phyloP scores from a whole-genome alignment of 2,329 filamentous ascomycete species.

The Neocatenulostroma microsporum region DNA sequence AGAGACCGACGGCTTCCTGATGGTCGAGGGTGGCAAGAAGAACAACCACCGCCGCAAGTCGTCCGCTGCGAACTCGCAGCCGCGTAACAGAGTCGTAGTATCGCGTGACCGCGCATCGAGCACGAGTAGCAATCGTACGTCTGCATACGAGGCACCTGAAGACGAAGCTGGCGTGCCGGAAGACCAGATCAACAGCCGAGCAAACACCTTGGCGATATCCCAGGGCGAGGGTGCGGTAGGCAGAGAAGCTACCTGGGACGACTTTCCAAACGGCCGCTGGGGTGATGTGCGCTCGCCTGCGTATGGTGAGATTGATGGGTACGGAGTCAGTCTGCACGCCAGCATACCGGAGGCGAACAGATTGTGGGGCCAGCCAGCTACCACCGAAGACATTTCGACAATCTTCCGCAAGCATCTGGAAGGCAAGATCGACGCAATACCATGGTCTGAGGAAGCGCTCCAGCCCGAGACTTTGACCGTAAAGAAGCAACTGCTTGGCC shows the following conservation, averaged over 20 bases:
- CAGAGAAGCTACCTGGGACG: conserved; percentile 95
- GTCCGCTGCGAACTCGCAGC: conserved; percentile 74
- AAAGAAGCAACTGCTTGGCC: conserved; percentile 60
- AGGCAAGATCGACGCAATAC: conserved; percentile 71
- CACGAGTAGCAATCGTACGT: conserved; percentile 43
- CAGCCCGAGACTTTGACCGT: conserved; percentile 79
- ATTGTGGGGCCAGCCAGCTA: conserved; percentile 75
- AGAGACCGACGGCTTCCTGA: conserved; percentile 29
- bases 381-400: conserved; percentile 61
- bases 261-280: conserved; percentile 94
- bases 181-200: conserved; percentile 60
- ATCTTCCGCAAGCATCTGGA: conserved; percentile 76
- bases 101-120: conserved; percentile 48
- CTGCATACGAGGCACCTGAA: conserved; percentile 62
- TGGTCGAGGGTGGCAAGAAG: conserved; percentile 44
- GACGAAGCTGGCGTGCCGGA: conserved; percentile 69
- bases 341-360: conserved; percentile 73
- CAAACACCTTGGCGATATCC: conserved; percentile 84
- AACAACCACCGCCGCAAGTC: conserved; percentile 48
- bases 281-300: conserved; percentile 88
- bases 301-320: conserved; percentile 96
- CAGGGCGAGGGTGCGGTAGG: conserved; percentile 86
- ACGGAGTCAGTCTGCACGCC: conserved; percentile 91
- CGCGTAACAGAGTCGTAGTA: conserved; percentile 81
- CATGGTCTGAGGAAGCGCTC: conserved; percentile 88